Conservation (phyloP, 164 flowering plant species). For the Dillenia turbinata region DNA sequence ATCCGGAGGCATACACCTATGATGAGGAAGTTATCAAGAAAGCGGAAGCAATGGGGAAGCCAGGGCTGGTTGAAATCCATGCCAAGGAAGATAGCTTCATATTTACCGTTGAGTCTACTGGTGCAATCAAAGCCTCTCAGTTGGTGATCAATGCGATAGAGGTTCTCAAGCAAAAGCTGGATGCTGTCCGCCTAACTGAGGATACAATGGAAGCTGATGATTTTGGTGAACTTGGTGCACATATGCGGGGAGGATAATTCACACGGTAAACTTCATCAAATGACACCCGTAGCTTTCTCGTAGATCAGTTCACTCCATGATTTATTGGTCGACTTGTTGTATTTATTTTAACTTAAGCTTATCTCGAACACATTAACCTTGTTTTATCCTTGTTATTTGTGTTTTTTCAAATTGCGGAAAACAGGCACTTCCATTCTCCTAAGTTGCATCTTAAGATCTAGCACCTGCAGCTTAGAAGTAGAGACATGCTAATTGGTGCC, state of each 20-base stretch:
- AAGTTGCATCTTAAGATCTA: too few relatives aligned
- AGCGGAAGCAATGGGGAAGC: conserved; percentile 91
- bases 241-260: conserved; percentile 77
- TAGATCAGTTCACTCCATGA: background rate
- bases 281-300: too few relatives aligned
- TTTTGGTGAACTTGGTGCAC: conserved; percentile 88
- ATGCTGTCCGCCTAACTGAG: conserved; percentile 83
- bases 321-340: conserved; percentile 11
- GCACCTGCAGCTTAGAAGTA: too few relatives aligned
- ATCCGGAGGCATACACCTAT: conserved; percentile 86
- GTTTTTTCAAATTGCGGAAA: conserved; percentile 17
- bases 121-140: conserved; percentile 87
- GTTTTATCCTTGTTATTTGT: too few relatives aligned
- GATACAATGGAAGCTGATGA: conserved; percentile 92
- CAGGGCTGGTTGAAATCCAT: conserved; percentile 85
- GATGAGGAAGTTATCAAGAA: conserved; percentile 95
- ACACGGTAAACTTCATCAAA: background rate
- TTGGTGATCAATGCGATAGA: conserved; percentile 86
- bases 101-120: conserved; percentile 94
- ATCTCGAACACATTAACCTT: too few relatives aligned
- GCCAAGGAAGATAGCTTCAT: conserved; percentile 88
- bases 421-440: conserved; percentile 29
- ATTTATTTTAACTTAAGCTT: conserved; percentile 18
- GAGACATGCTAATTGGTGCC: too few relatives aligned
- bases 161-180: conserved; percentile 81